phyloP scores from a whole-genome alignment of 306 rosid species.

The Vigna nakashimae region DNA sequence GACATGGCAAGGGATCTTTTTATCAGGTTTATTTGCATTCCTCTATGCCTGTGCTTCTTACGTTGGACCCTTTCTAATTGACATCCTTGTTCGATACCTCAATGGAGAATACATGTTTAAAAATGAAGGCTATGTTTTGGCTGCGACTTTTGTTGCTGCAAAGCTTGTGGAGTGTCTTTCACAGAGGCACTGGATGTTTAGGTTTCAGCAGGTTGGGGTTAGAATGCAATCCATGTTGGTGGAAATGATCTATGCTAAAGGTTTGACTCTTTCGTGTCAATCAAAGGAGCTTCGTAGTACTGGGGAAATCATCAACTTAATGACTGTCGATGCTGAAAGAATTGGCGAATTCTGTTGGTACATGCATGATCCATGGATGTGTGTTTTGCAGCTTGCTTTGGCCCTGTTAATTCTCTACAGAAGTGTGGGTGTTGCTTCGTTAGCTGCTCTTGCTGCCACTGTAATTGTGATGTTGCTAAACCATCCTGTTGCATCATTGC shows the following conservation, averaged over 20 bases:
- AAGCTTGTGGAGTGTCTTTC: slow-evolving; percentile 76
- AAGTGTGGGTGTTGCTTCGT: slow-evolving; percentile 77
- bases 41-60: slow-evolving; percentile 63
- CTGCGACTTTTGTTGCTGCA: slow-evolving; percentile 60
- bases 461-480: slow-evolving; percentile 70
- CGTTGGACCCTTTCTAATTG: slow-evolving; percentile 87
- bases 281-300: slow-evolving; percentile 65
- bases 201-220: slow-evolving; percentile 67
- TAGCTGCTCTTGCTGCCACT: slow-evolving; percentile 73
- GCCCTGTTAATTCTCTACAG: slow-evolving; percentile 74
- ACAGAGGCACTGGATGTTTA: slow-evolving; percentile 73
- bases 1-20: slow-evolving; percentile 63
- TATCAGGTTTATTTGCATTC: slow-evolving; percentile 52
- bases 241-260: slow-evolving; percentile 68
- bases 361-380: slow-evolving; percentile 78
- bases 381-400: slow-evolving; percentile 66
- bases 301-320: slow-evolving; percentile 82
- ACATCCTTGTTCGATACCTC: slow-evolving; percentile 73
- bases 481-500: slow-evolving; percentile 70
- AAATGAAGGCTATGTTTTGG: slow-evolving; percentile 72
- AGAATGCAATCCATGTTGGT: slow-evolving; percentile 66
- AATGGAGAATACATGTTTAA: slow-evolving; percentile 56
- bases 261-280: slow-evolving; percentile 70
- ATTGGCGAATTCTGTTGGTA: slow-evolving; percentile 73
- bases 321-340: slow-evolving; percentile 89